phyloP scores from a whole-genome alignment of 108 stramenopile species.

The Licmophora abbreviata region DNA sequence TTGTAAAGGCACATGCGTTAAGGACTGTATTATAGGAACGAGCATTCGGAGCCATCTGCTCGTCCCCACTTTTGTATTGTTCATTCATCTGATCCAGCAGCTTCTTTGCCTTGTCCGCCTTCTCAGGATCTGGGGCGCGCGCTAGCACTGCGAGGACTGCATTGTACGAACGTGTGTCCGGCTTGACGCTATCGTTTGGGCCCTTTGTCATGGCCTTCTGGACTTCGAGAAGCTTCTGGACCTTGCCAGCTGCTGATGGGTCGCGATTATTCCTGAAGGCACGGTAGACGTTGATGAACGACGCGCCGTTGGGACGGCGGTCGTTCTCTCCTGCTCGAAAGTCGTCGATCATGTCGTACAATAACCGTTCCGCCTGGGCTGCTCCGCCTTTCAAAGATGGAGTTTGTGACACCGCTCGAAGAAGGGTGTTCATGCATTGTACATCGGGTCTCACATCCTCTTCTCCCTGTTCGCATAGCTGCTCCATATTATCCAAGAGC shows the following conservation, averaged over 20 bases:
- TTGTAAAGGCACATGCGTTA: conserved; percentile 29
- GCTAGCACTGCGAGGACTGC: conserved; percentile 38
- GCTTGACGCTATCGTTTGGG: conserved; percentile 12
- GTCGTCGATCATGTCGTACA: conserved; percentile 41
- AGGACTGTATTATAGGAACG: conserved; percentile 18
- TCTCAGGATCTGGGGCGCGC: conserved; percentile 33
- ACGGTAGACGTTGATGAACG: conserved; percentile 17
- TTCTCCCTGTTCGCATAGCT: conserved; percentile 11
- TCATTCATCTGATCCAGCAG: conserved; percentile 32
- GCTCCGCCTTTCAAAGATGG: conserved; percentile 7
- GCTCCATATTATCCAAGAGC: conserved; percentile 24
- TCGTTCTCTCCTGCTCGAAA: conserved; percentile 35
- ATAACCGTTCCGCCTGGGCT: conserved; percentile 23
- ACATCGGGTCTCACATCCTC: conserved; percentile 23
- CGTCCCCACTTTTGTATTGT: no score
- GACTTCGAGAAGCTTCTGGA: conserved; percentile 28
- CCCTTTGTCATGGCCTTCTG: conserved; percentile 14
- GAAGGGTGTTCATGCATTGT: conserved; percentile 28
- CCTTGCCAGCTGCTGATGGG: conserved; percentile 17
- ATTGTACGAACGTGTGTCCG: no score
- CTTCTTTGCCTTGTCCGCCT: conserved; percentile 35
- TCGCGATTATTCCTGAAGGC: conserved; percentile 8
- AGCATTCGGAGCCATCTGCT: conserved; percentile 1
- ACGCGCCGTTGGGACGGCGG: conserved; percentile 36
- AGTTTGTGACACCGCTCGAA: conserved; percentile 12